Percentiles rank a stretch among this genome's conserved stretches.
Evolutionary conservation across 495 filamentous ascomycete species (phyloP).

Genomic region (Achaetomiella virescens): DNA sequence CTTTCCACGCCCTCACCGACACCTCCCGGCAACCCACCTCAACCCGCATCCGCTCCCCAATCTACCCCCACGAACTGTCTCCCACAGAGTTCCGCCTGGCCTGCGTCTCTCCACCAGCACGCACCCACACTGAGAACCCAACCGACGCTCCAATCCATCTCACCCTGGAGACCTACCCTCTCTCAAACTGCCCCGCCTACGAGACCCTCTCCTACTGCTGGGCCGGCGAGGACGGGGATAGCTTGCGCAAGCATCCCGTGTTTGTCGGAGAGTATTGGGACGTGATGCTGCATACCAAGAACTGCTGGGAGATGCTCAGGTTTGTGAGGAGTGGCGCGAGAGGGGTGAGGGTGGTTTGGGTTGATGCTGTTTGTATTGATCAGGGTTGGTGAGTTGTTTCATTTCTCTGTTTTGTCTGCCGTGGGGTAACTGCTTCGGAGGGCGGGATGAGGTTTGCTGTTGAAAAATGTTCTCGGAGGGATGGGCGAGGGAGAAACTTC

Average conservation of each 20-base stretch:
- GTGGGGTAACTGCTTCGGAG: too few relatives aligned
- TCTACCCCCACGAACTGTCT: not conserved
- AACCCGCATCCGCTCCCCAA: not conserved
- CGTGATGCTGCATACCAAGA: constrained; percentile 26
- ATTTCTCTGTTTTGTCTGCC: not conserved
- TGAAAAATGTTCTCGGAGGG: too few relatives aligned
- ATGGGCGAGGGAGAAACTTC: too few relatives aligned
- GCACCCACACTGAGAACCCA: not conserved
- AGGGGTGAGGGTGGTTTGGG: constrained; percentile 14
- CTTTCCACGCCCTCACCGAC: too few relatives aligned
- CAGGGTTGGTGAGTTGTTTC: constrained; percentile 3
- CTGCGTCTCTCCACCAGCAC: not conserved
- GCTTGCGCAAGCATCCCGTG: constrained; percentile 10
- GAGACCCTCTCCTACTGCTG: constrained; percentile 31
- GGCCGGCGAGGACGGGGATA: constrained; percentile 26
- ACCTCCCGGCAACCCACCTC: not conserved
- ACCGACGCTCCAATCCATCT: not conserved
- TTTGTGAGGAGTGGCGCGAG: constrained; percentile 13
- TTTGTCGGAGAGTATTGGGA: constrained; percentile 31
- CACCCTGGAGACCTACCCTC: not conserved
- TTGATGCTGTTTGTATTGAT: constrained; percentile 29
- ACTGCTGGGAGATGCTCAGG: constrained; percentile 27
- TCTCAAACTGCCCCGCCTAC: constrained; percentile 24
- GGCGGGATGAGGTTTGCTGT: too few relatives aligned
- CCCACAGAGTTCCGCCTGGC: not conserved